These are phyloP conservation scores for Leishmania gerbilli DNA, from an alignment of 208 protist genomes.

Conservation along the genomic window DNA sequence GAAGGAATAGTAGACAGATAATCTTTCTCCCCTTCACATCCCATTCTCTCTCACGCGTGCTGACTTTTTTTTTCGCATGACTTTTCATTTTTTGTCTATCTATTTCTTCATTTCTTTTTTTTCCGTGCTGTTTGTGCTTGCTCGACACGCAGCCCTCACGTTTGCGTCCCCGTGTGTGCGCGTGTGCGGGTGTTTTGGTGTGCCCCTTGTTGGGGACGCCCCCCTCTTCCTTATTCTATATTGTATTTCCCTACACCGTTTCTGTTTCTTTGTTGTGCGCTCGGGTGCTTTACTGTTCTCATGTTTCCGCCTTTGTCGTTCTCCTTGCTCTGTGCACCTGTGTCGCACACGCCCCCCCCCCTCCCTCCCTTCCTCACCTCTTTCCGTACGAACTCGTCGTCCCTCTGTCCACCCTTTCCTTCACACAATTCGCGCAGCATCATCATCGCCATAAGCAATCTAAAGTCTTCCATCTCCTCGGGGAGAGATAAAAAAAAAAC, in stretches of 20 bases:
- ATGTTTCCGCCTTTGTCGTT: not conserved
- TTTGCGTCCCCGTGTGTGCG: not conserved
- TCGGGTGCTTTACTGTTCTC: not conserved
- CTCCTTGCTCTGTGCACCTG: not conserved
- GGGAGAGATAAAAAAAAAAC: not conserved
- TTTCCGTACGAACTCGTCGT: not conserved
- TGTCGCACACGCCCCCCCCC: not conserved
- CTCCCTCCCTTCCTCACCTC: not conserved
- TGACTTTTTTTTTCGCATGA: not conserved
- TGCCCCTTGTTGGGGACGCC: not conserved
- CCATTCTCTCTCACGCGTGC: not conserved
- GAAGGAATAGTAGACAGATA: not conserved
- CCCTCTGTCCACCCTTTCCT: not conserved
- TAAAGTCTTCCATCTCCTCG: not conserved
- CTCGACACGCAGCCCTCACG: not conserved
- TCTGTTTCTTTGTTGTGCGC: not conserved
- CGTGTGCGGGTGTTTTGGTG: not conserved
- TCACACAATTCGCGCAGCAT: not conserved
- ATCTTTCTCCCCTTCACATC: not conserved
- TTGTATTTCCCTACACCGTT: not conserved
- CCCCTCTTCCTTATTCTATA: not conserved
- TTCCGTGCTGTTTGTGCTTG: conserved; percentile 10
- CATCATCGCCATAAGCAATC: not conserved
- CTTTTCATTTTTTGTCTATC: conserved; percentile 16
- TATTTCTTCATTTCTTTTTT: conserved; percentile 3